Evolutionary conservation across 345 rosid species (phyloP).

Genomic region (Reutealis trisperma): DNA sequence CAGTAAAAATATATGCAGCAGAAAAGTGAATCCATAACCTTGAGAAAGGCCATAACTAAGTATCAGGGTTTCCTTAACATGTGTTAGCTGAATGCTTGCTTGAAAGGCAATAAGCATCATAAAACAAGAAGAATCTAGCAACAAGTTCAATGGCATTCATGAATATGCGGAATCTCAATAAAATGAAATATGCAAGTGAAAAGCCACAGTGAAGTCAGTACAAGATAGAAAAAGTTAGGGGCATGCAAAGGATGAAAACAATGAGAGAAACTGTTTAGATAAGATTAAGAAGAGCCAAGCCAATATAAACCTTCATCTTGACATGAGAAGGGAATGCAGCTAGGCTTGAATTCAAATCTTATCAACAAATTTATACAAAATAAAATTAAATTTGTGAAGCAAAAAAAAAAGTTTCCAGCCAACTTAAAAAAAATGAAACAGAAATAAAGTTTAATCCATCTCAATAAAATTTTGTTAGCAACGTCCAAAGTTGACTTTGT

Average conservation of each 20-base stretch:
- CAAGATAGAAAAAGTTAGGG: background rate
- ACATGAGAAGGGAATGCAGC: background rate
- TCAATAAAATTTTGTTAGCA: too few species aligned
- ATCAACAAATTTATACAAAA: too few species aligned
- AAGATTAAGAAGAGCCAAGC: background rate
- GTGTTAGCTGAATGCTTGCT: slow-evolving; percentile 13
- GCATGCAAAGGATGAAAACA: background rate
- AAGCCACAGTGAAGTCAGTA: background rate
- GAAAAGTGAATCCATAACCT: slow-evolving; percentile 97
- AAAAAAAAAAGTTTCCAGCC: background rate
- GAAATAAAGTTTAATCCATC: too few species aligned
- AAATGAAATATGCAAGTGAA: slow-evolving; percentile 2
- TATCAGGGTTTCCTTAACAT: slow-evolving; percentile 29
- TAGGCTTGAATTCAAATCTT: background rate
- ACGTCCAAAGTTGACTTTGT: too few species aligned
- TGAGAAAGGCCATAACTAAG: slow-evolving; percentile 35
- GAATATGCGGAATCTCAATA: background rate
- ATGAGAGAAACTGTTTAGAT: background rate
- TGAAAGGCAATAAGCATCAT: background rate
- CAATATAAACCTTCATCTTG: background rate
- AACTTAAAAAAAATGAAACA: background rate
- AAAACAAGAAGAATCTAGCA: background rate
- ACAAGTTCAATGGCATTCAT: background rate
- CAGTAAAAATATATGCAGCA: slow-evolving; percentile 83
- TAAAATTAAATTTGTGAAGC: too few species aligned